These are phyloP conservation scores for Cladosporium sp. DNA, from an alignment of 2,329 filamentous ascomycete genomes.

Conservation along the genomic window DNA sequence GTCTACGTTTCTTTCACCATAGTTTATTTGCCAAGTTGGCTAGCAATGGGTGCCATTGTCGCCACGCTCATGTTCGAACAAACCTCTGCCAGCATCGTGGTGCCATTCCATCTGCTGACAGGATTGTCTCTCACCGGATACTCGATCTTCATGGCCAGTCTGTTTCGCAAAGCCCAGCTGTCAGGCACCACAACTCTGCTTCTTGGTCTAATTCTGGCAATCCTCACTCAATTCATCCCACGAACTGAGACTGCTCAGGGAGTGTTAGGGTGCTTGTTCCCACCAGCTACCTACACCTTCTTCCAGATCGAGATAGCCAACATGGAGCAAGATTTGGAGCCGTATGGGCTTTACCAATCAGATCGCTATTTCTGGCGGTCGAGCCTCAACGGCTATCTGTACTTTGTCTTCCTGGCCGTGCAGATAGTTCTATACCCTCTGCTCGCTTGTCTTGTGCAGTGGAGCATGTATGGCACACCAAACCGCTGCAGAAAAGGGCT, in stretches of 20 bases:
- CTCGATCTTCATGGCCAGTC: slow-evolving; percentile 71
- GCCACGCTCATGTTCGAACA: slow-evolving; percentile 49
- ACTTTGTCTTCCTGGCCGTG: slow-evolving; percentile 70
- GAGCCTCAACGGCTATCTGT: slow-evolving; percentile 62
- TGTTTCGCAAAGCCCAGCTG: slow-evolving; percentile 82
- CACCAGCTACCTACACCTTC: slow-evolving; percentile 76
- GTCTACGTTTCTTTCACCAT: slow-evolving; percentile 74
- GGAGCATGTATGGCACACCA: slow-evolving; percentile 67
- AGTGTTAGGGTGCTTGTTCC: slow-evolving; percentile 66
- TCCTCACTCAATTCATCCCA: slow-evolving; percentile 73
- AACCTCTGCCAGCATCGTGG: slow-evolving; percentile 38
- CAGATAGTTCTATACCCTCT: slow-evolving; percentile 75
- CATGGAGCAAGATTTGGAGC: slow-evolving; percentile 56
- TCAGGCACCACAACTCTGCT: slow-evolving; percentile 77
- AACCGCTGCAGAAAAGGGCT: slow-evolving; percentile 45
- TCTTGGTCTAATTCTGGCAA: slow-evolving; percentile 66
- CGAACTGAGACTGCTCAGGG: slow-evolving; percentile 54
- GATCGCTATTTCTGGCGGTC: slow-evolving; percentile 58
- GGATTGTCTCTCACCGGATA: slow-evolving; percentile 74
- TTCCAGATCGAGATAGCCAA: slow-evolving; percentile 67
- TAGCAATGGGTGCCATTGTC: slow-evolving; percentile 67
- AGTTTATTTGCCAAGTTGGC: slow-evolving; percentile 76
- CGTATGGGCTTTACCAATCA: slow-evolving; percentile 53
- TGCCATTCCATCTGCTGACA: slow-evolving; percentile 62
- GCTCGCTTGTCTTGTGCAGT: slow-evolving; percentile 68